These are phyloP conservation scores for Spongospora subterranea DNA, from an alignment of 208 protist species.

Conservation along the genomic window DNA sequence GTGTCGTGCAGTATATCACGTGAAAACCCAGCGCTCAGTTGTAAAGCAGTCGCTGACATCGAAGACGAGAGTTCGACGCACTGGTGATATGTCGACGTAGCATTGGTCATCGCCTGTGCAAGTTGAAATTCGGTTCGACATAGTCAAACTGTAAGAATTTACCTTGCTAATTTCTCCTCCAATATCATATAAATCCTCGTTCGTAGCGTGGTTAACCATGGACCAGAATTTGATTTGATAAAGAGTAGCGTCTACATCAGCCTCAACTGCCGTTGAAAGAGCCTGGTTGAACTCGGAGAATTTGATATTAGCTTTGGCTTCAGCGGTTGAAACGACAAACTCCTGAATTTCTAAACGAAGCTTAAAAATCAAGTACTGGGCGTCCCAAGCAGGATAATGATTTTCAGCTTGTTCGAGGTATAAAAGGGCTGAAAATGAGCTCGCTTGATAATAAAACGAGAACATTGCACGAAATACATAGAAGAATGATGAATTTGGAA, in stretches of 20 bases:
- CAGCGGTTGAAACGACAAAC: neutral
- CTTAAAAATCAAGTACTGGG: neutral
- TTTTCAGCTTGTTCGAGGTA: neutral
- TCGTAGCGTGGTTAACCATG: neutral
- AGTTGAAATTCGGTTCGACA: neutral
- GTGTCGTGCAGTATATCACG: constrained; percentile 7
- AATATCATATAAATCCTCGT: constrained; percentile 1
- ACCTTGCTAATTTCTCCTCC: constrained; percentile 39
- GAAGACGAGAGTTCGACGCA: neutral
- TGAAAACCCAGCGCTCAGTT: neutral
- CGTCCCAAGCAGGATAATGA: neutral
- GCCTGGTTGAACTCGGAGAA: neutral
- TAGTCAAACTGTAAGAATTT: no score
- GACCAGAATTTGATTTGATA: constrained; percentile 2
- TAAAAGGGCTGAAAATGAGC: neutral
- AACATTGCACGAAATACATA: constrained; percentile 49
- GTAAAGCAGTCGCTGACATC: neutral
- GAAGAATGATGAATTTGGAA: constrained; percentile 1
- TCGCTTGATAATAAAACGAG: neutral
- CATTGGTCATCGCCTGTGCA: neutral
- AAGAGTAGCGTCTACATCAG: neutral
- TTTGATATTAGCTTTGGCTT: neutral
- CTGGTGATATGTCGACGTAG: neutral
- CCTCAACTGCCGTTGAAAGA: neutral
- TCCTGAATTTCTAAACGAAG: neutral